Conservation (phyloP, 257 asterid genomes). For the Linderniella brevidens region DNA sequence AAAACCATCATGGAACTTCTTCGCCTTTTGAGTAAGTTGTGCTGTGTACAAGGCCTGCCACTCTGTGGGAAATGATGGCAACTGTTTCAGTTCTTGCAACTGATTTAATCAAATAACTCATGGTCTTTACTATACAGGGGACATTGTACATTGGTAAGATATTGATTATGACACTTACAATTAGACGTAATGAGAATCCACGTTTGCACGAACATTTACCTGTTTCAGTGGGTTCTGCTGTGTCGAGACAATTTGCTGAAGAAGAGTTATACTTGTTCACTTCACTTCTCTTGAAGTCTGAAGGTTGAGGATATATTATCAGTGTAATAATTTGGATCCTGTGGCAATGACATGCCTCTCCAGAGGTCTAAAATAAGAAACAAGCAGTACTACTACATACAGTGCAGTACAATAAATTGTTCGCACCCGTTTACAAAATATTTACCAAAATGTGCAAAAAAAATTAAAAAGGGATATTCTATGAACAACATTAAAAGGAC, state of each 20-base stretch:
- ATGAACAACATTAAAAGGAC: background rate
- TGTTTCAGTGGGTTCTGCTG: constrained; percentile 22
- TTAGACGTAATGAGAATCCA: constrained; percentile 6
- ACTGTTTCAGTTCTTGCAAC: too few relatives aligned
- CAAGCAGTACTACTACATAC: background rate
- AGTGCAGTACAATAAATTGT: too few relatives aligned
- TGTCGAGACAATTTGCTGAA: constrained; percentile 38
- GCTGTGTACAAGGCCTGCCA: constrained; percentile 92
- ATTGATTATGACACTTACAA: background rate
- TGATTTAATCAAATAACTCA: too few relatives aligned
- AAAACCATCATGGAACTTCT: constrained; percentile 74
- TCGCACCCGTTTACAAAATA: background rate
- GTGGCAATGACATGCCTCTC: constrained; percentile 3
- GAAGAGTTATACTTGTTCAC: constrained; percentile 36
- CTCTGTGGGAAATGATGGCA: constrained; percentile 15
- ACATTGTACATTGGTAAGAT: too few relatives aligned
- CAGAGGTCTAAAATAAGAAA: background rate
- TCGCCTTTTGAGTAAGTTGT: constrained; percentile 66
- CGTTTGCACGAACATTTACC: constrained; percentile 23
- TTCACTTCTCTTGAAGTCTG: constrained; percentile 73
- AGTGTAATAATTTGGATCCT: constrained; percentile 8
- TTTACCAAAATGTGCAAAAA: background rate
- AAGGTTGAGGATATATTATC: constrained; percentile 12
- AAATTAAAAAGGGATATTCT: too few relatives aligned
- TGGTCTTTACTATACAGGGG: too few relatives aligned